Percentiles rank a stretch among this genome's conserved stretches.
Evolutionary conservation across 139 green algal species (phyloP).

Genomic region (Auxenochlorella pyrenoidosa): DNA sequence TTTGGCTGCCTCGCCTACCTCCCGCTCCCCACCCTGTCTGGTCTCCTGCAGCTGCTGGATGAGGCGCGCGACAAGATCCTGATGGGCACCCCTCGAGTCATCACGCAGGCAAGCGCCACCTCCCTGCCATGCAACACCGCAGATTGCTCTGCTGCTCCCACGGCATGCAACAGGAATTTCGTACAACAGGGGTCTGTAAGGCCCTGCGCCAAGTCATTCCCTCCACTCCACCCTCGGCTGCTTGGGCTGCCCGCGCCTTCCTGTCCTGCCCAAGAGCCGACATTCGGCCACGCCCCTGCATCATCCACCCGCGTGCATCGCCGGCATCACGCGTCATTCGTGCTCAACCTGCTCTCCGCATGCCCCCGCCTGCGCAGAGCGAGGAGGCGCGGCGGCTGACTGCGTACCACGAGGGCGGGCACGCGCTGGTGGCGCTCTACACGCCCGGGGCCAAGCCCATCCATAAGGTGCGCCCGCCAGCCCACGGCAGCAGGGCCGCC

Average conservation of each 20-base stretch:
- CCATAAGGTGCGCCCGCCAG: slow-evolving; percentile 66
- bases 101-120: slow-evolving; percentile 47
- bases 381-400: slow-evolving; percentile 75
- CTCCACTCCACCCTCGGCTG: too few relatives aligned
- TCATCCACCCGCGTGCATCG: too few relatives aligned
- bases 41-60: slow-evolving; percentile 68
- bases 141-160: too few relatives aligned
- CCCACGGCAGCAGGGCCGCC: too few relatives aligned
- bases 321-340: too few relatives aligned
- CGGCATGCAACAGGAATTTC: not conserved
- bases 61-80: slow-evolving; percentile 92
- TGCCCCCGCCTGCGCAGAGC: slow-evolving; percentile 50
- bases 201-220: too few relatives aligned
- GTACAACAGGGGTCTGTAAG: too few relatives aligned
- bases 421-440: slow-evolving; percentile 94
- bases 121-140: not conserved
- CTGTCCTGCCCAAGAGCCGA: too few relatives aligned
- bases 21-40: not conserved
- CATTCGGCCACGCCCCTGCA: too few relatives aligned
- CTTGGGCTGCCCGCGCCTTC: too few relatives aligned
- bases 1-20: not conserved
- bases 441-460: slow-evolving; percentile 84
- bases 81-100: slow-evolving; percentile 79
- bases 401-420: slow-evolving; percentile 95
- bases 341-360: not conserved